phyloP scores from a whole-genome alignment of 2,329 filamentous ascomycete species.

The Calonectria pseudoturangicola region DNA sequence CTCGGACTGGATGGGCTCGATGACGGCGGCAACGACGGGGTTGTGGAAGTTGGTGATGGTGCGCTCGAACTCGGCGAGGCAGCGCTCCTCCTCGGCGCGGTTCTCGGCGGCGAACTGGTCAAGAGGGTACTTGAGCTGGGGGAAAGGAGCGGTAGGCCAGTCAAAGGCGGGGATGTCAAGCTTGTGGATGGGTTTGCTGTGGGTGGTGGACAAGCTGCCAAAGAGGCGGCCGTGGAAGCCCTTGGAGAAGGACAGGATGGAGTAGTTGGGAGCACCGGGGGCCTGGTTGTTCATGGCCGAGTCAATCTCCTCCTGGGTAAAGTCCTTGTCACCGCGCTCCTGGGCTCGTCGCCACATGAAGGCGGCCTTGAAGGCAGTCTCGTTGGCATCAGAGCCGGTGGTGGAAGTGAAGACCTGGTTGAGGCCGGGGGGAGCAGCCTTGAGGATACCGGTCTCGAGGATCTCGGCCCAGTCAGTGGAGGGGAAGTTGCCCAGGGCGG shows the following conservation, averaged over 20 bases:
- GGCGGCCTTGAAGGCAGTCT: constrained; percentile 94
- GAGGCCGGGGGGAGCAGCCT: constrained; percentile 89
- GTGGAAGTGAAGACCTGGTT: constrained; percentile 92
- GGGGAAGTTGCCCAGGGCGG: constrained; percentile 92
- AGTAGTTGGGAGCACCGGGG: constrained; percentile 84
- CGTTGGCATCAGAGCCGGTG: constrained; percentile 93
- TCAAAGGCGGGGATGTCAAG: constrained; percentile 95
- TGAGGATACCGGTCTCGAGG: constrained; percentile 85
- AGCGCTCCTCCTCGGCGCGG: constrained; percentile 83
- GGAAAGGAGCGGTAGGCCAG: constrained; percentile 94
- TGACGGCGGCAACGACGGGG: constrained; percentile 85
- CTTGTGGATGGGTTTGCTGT: constrained; percentile 95
- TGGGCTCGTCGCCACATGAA: constrained; percentile 92
- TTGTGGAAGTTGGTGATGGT: constrained; percentile 85
- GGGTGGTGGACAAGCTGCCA: constrained; percentile 88
- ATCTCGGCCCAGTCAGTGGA: constrained; percentile 86
- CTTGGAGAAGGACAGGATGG: constrained; percentile 89
- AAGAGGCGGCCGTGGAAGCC: constrained; percentile 94
- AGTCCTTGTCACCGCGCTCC: constrained; percentile 85
- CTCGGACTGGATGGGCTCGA: constrained; percentile 94
- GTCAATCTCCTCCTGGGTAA: constrained; percentile 83
- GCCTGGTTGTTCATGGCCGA: constrained; percentile 86
- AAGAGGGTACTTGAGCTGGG: constrained; percentile 88
- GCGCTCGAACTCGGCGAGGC: constrained; percentile 86
- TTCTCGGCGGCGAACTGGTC: constrained; percentile 87